These are phyloP conservation scores for Pyrenula massariospora DNA, from an alignment of 495 filamentous ascomycete genomes.

Conservation along the genomic window DNA sequence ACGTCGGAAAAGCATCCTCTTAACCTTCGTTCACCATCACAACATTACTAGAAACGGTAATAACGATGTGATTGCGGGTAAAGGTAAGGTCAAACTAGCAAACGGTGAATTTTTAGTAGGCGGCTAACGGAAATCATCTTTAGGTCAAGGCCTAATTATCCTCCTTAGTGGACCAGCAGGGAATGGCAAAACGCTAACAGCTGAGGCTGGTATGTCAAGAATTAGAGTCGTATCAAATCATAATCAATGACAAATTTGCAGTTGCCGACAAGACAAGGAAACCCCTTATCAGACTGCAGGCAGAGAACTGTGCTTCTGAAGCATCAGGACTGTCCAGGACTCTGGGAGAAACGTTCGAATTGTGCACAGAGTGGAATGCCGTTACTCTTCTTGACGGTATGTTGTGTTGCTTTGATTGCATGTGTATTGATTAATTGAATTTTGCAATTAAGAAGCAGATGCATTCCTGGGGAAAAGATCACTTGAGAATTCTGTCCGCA, in stretches of 20 bases:
- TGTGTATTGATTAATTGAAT: neutral
- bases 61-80: conserved; percentile 15
- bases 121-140: neutral
- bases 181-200: conserved; percentile 9
- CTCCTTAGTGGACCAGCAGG: conserved; percentile 16
- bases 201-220: conserved; percentile 3
- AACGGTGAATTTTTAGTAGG: neutral
- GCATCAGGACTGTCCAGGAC: neutral
- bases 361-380: conserved; percentile 3
- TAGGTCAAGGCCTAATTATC: conserved; percentile 17
- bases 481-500: neutral
- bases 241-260: too few relatives aligned
- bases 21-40: conserved; percentile 28
- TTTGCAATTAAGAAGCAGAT: neutral
- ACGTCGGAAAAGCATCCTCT: conserved; percentile 24
- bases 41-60: conserved; percentile 1
- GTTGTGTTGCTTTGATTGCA: neutral
- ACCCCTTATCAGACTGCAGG: conserved; percentile 1
- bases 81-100: conserved; percentile 6
- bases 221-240: too few relatives aligned
- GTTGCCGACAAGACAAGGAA: neutral
- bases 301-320: neutral
- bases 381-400: conserved; percentile 2
- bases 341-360: neutral
- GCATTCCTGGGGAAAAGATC: neutral